phyloP scores from a whole-genome alignment of 2,329 filamentous ascomycete genomes.

The Fusarium caatingaense region DNA sequence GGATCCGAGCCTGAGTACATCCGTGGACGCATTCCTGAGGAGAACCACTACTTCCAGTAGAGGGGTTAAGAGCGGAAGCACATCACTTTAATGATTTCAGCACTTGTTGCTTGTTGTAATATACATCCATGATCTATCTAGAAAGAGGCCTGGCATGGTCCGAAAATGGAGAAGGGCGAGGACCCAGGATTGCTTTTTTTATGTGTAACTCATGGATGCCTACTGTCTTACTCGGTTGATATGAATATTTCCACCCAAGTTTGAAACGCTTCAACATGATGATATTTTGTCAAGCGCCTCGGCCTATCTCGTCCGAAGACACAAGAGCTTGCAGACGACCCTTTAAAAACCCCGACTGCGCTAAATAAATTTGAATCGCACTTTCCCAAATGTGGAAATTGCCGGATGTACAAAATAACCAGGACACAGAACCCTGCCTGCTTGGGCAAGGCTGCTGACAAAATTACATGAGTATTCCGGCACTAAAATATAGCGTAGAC shows the following conservation, averaged over 20 bases:
- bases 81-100: conserved; percentile 50
- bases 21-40: conserved; percentile 43
- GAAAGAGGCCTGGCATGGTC: conserved; percentile 42
- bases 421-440: not conserved
- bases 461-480: not conserved
- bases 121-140: conserved; percentile 49
- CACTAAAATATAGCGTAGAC: not conserved
- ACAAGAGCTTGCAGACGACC: conserved; percentile 22
- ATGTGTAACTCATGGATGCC: conserved; percentile 42
- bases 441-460: not conserved
- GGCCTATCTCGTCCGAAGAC: conserved; percentile 33
- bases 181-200: conserved; percentile 37
- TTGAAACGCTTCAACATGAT: conserved; percentile 8
- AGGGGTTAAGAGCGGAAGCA: conserved; percentile 23
- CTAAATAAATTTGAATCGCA: conserved; percentile 19
- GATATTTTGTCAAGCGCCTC: conserved; percentile 22
- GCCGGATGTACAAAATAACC: not conserved
- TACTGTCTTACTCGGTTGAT: conserved; percentile 15
- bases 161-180: conserved; percentile 42
- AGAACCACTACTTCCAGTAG: conserved; percentile 42
- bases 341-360: conserved; percentile 16
- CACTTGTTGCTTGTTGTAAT: conserved; percentile 48
- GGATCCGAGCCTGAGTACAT: conserved; percentile 46
- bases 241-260: not conserved
- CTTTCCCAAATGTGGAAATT: conserved; percentile 7